A percentile compares a stretch with the other conserved stretches of the same genome.
Conservation (phyloP, 352 stramenopile genomes). For the Paralagenidium karlingii region DNA sequence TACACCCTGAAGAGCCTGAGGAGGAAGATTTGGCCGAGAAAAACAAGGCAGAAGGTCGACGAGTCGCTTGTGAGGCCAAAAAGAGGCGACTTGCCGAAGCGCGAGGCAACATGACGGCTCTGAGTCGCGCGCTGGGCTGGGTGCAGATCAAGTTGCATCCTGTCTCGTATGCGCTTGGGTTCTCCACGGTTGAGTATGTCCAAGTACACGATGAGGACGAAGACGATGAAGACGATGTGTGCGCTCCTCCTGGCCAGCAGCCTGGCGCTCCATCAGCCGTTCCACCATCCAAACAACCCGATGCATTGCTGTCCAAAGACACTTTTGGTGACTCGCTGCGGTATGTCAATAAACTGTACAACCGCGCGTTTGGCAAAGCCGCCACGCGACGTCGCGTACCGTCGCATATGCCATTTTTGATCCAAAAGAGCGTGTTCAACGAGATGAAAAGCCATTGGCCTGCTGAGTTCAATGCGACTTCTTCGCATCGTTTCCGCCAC, state of each 20-base stretch:
- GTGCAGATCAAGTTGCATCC: constrained; percentile 4
- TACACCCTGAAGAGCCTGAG: background rate
- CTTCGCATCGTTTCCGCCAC: constrained; percentile 82
- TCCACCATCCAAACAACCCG: background rate
- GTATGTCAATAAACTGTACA: constrained; percentile 89
- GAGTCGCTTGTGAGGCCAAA: constrained; percentile 51
- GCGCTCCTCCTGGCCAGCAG: background rate
- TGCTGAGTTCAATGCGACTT: constrained; percentile 62
- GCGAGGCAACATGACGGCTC: constrained; percentile 14
- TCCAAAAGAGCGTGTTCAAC: constrained; percentile 77
- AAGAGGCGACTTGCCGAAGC: constrained; percentile 26
- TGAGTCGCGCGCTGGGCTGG: constrained; percentile 4
- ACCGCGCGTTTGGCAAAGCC: constrained; percentile 76
- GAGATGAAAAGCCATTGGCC: constrained; percentile 84
- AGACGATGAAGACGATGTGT: constrained; percentile 26
- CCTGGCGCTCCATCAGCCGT: background rate
- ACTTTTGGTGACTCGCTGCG: constrained; percentile 88
- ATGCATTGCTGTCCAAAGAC: constrained; percentile 56
- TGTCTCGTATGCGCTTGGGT: constrained; percentile 17
- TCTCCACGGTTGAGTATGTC: constrained; percentile 23
- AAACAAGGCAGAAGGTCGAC: constrained; percentile 45
- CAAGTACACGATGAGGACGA: no score
- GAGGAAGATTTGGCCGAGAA: constrained; percentile 8
- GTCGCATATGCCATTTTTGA: constrained; percentile 92
- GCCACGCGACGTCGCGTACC: constrained; percentile 66